Percentiles rank a stretch among this genome's conserved stretches.
phyloP scores from a whole-genome alignment of 2,329 filamentous ascomycete genomes.

The Chrysoporthe austroafricana region DNA sequence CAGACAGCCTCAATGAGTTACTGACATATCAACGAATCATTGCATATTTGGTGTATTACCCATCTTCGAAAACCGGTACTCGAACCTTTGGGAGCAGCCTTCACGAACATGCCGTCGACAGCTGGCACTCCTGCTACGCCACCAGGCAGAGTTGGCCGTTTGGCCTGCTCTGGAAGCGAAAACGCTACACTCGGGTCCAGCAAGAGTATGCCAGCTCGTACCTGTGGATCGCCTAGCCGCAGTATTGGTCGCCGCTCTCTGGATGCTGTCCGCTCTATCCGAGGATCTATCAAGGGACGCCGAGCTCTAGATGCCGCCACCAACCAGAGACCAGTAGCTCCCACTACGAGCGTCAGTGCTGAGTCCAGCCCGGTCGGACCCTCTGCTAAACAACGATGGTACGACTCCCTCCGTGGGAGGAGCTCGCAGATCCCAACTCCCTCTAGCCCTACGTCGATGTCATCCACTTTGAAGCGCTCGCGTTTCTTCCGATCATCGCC shows the following conservation, averaged over 20 bases:
- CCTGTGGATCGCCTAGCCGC: constrained; percentile 10
- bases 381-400: constrained; percentile 23
- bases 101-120: constrained; percentile 11
- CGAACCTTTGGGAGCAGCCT: too few species aligned
- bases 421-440: constrained; percentile 23
- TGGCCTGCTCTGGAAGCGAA: constrained; percentile 20
- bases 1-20: background rate
- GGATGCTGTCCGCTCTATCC: constrained; percentile 23
- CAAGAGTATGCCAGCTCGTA: background rate
- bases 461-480: constrained; percentile 13
- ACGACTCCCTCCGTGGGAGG: constrained; percentile 20
- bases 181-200: constrained; percentile 17
- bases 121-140: background rate
- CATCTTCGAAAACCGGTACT: background rate
- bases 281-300: constrained; percentile 7
- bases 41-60: background rate
- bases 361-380: constrained; percentile 18
- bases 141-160: constrained; percentile 15
- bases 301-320: constrained; percentile 18
- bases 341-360: background rate
- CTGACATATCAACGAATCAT: background rate
- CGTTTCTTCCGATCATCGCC: constrained; percentile 8
- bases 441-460: constrained; percentile 13
- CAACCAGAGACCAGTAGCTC: constrained; percentile 6
- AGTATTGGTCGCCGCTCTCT: constrained; percentile 20